These are phyloP conservation scores for Russula lepida DNA, from an alignment of 768 basidiomycete species.

Conservation along the genomic window DNA sequence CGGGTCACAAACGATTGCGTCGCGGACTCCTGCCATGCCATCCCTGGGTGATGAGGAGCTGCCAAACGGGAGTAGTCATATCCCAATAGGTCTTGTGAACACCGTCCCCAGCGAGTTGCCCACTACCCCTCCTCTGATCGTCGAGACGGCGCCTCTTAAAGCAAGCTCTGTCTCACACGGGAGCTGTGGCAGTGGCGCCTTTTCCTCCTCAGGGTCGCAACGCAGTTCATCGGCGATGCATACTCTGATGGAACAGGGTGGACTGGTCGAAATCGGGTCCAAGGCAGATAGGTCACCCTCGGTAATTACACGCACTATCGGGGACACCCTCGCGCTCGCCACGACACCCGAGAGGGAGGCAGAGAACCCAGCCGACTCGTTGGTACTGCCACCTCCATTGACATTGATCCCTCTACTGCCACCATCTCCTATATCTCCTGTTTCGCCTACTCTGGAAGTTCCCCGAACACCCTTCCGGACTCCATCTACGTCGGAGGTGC, in stretches of 20 bases:
- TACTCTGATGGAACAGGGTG: conserved; percentile 60
- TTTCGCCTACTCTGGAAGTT: background rate
- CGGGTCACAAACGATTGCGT: conserved; percentile 42
- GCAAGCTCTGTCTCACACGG: background rate
- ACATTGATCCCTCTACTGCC: background rate
- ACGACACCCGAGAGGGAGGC: conserved; percentile 5
- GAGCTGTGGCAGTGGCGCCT: background rate
- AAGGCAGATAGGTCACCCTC: conserved; percentile 31
- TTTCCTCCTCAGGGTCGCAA: background rate
- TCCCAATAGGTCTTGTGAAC: conserved; percentile 4
- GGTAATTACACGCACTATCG: conserved; percentile 37
- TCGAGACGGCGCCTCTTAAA: background rate
- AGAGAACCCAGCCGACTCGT: conserved; percentile 4
- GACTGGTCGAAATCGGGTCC: conserved; percentile 48
- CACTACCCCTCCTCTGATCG: background rate
- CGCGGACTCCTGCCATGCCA: conserved; percentile 23
- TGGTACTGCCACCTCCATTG: background rate
- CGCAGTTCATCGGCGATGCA: conserved; percentile 42
- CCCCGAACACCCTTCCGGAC: background rate
- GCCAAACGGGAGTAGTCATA: background rate
- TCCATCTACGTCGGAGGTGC: background rate
- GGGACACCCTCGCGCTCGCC: conserved; percentile 23
- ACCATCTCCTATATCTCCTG: background rate
- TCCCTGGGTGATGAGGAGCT: background rate
- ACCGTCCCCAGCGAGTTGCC: background rate